Conservation (phyloP, 176 grass and related monocot species). For the Zizania latifolia region DNA sequence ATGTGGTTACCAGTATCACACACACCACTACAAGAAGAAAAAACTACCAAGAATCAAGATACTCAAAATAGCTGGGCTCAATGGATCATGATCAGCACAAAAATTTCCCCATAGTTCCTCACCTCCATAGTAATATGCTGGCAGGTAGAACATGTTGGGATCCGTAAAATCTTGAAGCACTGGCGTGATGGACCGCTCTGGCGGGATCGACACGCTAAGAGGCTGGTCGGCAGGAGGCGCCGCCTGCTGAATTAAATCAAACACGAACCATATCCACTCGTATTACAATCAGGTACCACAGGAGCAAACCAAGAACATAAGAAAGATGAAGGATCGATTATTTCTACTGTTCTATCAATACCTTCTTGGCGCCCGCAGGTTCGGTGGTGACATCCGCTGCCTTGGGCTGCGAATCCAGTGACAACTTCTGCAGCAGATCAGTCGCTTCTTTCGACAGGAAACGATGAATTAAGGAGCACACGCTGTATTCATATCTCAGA, state of each 20-base stretch:
- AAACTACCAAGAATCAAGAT: too few relatives aligned
- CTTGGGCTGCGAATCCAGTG: constrained; percentile 58
- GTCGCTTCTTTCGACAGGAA: constrained; percentile 48
- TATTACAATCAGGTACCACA: constrained; percentile 17
- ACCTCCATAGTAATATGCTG: constrained; percentile 87
- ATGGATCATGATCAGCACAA: background rate
- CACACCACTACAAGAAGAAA: too few relatives aligned
- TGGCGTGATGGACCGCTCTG: constrained; percentile 66
- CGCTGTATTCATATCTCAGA: background rate
- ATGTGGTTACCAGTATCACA: too few relatives aligned
- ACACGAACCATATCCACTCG: background rate
- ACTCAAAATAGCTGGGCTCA: background rate
- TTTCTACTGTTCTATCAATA: constrained; percentile 25
- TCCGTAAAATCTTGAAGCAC: constrained; percentile 79
- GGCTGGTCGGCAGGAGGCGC: constrained; percentile 46
- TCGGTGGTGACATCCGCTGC: constrained; percentile 25
- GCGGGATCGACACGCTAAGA: constrained; percentile 42
- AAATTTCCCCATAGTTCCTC: background rate
- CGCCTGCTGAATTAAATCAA: constrained; percentile 20
- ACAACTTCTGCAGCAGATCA: constrained; percentile 77
- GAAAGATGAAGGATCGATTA: background rate
- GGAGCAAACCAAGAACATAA: background rate
- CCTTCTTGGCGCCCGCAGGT: constrained; percentile 32
- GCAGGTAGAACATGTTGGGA: constrained; percentile 63
- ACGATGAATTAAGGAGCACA: constrained; percentile 37